These are phyloP conservation scores for Leucogyrophana mollusca DNA, from an alignment of 768 basidiomycete genomes.

Conservation along the genomic window DNA sequence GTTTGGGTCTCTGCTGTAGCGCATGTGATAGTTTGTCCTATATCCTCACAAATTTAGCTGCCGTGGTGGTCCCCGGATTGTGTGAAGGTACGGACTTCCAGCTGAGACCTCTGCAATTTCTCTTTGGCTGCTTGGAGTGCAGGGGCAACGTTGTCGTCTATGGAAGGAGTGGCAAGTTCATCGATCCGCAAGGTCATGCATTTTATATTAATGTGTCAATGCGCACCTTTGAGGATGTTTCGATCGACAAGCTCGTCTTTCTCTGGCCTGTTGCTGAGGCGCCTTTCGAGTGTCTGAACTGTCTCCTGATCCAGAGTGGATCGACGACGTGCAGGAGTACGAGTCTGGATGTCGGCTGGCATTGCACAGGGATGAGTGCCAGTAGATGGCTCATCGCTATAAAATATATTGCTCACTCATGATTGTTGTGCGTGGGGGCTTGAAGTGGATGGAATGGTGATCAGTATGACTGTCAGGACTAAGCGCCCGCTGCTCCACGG, in stretches of 20 bases:
- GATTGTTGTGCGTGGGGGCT: background rate
- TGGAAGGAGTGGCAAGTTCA: background rate
- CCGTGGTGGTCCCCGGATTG: background rate
- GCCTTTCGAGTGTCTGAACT: slow-evolving; percentile 51
- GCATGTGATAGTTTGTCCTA: slow-evolving; percentile 66
- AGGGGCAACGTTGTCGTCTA: slow-evolving; percentile 65
- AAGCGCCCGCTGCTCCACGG: too few species aligned
- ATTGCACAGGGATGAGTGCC: background rate
- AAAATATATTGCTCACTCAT: slow-evolving; percentile 1
- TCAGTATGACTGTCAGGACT: too few species aligned
- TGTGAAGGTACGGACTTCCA: slow-evolving; percentile 44
- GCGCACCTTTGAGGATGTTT: slow-evolving; percentile 67
- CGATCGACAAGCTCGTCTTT: slow-evolving; percentile 61
- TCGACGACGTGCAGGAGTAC: slow-evolving; percentile 1
- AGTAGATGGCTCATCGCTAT: background rate
- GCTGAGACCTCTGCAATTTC: slow-evolving; percentile 58
- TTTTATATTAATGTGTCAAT: too few species aligned
- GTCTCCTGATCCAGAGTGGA: slow-evolving; percentile 31
- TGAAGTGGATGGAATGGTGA: background rate
- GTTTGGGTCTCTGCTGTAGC: slow-evolving; percentile 54
- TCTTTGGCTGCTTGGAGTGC: slow-evolving; percentile 59
- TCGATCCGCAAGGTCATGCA: background rate
- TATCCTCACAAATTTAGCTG: slow-evolving; percentile 1
- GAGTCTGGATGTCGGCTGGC: slow-evolving; percentile 4
- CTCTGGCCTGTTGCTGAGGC: slow-evolving; percentile 53